phyloP scores from a whole-genome alignment of 2,329 filamentous ascomycete species.

The Botryotinia narcissicola region DNA sequence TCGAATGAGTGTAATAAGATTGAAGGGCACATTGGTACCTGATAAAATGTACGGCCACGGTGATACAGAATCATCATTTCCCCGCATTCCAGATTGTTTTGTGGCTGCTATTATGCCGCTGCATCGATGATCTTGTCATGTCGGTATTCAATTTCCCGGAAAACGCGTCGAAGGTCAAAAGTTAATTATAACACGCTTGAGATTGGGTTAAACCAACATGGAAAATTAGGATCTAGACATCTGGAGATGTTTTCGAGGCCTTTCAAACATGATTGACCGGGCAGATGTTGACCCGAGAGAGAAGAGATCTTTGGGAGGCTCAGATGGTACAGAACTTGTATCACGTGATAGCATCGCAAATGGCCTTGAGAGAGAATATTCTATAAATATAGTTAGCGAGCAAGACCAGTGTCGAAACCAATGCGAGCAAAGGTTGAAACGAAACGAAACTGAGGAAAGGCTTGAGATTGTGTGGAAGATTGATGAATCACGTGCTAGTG shows the following conservation, averaged over 20 bases:
- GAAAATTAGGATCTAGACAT: not conserved
- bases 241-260: not conserved
- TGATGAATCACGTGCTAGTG: not conserved
- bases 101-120: not conserved
- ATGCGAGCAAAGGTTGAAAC: not conserved
- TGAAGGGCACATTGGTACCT: not conserved
- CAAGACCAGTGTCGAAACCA: not conserved
- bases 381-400: not conserved
- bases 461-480: not conserved
- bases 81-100: not conserved
- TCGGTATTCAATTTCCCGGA: not conserved
- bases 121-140: constrained; percentile 6
- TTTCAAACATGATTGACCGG: not conserved
- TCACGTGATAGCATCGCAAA: not conserved
- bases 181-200: not conserved
- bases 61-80: not conserved
- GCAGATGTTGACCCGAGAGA: not conserved
- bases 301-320: not conserved
- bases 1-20: not conserved
- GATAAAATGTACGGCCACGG: not conserved
- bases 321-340: not conserved
- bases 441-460: not conserved
- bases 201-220: not conserved
- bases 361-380: too few relatives aligned
- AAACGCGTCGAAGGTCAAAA: not conserved